Base-by-base conservation (phyloP, 495 filamentous ascomycete genomes). In the Xylaria venustula region DNA sequence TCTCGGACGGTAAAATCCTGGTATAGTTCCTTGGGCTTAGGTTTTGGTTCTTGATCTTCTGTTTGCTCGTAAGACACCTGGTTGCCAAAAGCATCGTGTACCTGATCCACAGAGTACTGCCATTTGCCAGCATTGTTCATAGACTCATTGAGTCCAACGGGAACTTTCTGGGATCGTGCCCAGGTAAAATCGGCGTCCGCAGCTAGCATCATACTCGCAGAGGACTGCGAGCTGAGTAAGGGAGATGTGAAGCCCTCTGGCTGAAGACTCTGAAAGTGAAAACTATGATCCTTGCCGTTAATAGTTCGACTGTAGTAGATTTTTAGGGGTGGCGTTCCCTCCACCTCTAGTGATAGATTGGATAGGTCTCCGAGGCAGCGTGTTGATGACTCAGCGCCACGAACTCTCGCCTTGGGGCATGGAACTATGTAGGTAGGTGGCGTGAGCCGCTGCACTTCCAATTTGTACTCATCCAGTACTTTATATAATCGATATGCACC, bases 61-160 rank as follows among this genome's bases (percentile, higher is more conserved):
- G 79, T 75, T 6, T 77, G 75, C n/a, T 87, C 82, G 69, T 96
- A 98, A 55, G 87, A 91, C 55, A 91, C 88, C 40, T 89, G 73
- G 65, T 98, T 98, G 15, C 93, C 94, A 60, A 88, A 86, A 9
- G 84, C 94, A 79, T 98, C 94, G 55, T 89, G 83, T 28, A 98
- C 91, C 69, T 96, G 90, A 68, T 97, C 92, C 41, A 98, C 86
- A 2, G 87, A 86, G 66, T 97, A 98, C 56, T 87, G 77, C 93
- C 93, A 98, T 17, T 85, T 78, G 40, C 94, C 94, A 42, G 86
- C 81, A 12, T 78, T 73, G 54, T 81, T 83, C 75, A 98, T 82
- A 20, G 92, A 92, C 69, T 98, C 94, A 64, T 96, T 97, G 50
- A 98, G 75, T 2, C 89, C 85, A 12, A 98, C 87, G 26, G 80